Base-by-base conservation (phyloP, 306 rosid genomes). In the Macrotyloma uniflorum region DNA sequence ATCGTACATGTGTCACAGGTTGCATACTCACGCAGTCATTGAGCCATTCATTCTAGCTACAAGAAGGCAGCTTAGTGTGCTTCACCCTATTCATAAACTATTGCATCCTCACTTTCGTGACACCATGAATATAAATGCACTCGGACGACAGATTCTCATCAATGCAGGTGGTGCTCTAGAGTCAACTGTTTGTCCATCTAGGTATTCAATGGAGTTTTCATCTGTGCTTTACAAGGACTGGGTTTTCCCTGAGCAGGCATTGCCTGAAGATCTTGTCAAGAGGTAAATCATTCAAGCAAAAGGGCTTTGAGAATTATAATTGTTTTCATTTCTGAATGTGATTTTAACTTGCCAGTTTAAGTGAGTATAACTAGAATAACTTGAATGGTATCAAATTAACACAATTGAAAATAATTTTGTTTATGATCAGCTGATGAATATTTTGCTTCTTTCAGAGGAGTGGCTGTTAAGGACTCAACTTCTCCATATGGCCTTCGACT, bases 11-110 rank as follows among this genome's bases (percentile, higher is more conserved):
- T 61, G 58, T 51, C 49, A 46, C 88, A 93, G 97, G 97, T 80
- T 94, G 84, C 88, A 90, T 76, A 90, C 97, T 59, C 98, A 87
- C 74, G 93, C 93, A 0, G 89, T 32, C 22, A 88, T 87, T 11
- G 97, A 93, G 78, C 98, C 98, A 20, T 80, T 93, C 78, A 89
- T 88, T 69, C 84, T 93, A 77, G 97, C 98, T 45, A 81, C 97
- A 47, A 88, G 92, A 33, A 86, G 98, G 83, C 98, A 85, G 38
- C 83, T 94, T 18, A 92, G 98, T 12, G 91, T 83, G 73, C 81
- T 90, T 70, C 98, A 94, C 59, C 98, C 98, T 1, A 86, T 94
- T 80, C 63, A 94, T 68, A 94, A 92, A 75, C 82, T 94, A 5
- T 78, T 92, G 55, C 91, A 85, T 75, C 94, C 97, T 64, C 98